Evolutionary conservation across 2,329 filamentous ascomycete species (phyloP).

Genomic region (Aspergillus sp.): DNA sequence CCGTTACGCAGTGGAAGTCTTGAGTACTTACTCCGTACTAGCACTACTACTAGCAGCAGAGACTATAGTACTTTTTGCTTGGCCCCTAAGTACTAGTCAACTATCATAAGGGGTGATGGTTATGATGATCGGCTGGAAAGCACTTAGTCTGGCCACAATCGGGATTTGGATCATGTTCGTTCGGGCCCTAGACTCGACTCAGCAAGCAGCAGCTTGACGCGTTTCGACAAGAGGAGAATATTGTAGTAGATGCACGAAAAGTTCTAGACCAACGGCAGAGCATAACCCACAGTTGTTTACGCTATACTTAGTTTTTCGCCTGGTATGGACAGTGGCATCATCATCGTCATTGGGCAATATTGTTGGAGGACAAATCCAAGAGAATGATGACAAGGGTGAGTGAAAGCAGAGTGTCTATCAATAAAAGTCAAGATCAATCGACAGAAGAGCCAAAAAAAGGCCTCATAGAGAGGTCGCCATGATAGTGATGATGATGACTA

Average conservation of each 20-base stretch:
- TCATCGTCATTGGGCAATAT: neutral
- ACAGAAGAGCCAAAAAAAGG: neutral
- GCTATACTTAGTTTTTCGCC: neutral
- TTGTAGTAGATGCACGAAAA: constrained; percentile 13
- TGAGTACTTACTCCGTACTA: neutral
- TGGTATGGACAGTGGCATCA: neutral
- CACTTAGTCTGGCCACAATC: neutral
- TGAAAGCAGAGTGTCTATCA: too few species aligned
- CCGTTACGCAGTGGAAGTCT: neutral
- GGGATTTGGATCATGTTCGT: neutral
- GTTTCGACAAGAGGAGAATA: constrained; percentile 7
- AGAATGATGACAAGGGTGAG: too few species aligned
- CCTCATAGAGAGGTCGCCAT: neutral
- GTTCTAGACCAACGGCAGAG: constrained; percentile 23
- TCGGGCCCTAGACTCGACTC: constrained; percentile 6
- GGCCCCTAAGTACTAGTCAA: too few species aligned
- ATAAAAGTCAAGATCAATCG: neutral
- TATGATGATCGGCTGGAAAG: neutral
- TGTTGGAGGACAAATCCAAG: too few species aligned
- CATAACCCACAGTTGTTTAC: constrained; percentile 19
- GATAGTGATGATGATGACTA: neutral
- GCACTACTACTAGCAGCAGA: too few species aligned
- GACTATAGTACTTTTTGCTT: too few species aligned
- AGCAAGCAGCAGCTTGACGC: constrained; percentile 8
- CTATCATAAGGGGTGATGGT: neutral